Percentiles rank a stretch among this genome's conserved stretches.
Evolutionary conservation across 148 eudicot species (phyloP).

Genomic region (Chenopodium formosanum): DNA sequence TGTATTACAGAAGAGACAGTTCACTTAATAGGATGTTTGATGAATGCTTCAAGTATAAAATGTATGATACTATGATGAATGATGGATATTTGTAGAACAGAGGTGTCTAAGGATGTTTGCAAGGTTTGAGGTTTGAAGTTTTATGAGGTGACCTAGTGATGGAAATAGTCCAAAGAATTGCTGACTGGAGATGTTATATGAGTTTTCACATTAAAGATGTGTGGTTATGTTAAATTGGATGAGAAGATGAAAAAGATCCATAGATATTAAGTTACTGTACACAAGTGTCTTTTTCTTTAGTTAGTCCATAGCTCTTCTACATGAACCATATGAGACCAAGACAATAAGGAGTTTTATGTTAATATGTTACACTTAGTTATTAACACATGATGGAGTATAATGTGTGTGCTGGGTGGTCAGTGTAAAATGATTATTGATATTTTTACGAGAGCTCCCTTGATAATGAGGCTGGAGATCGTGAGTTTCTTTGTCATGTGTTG

Average conservation of each 20-base stretch:
- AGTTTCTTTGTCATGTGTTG: not conserved
- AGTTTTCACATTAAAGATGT: not conserved
- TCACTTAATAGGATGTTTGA: too few species aligned
- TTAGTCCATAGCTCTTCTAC: not conserved
- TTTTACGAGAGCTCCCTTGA: not conserved
- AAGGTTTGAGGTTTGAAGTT: not conserved
- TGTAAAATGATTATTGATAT: not conserved
- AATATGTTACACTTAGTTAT: not conserved
- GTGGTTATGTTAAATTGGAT: not conserved
- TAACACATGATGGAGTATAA: not conserved
- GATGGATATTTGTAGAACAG: not conserved
- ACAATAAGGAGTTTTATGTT: not conserved
- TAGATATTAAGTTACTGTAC: not conserved
- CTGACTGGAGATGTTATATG: not conserved
- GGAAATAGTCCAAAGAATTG: not conserved
- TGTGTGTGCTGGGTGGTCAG: not conserved
- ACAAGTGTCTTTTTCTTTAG: not conserved
- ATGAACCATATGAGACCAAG: slow-evolving; percentile 6
- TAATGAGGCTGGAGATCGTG: not conserved
- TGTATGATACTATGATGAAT: not conserved
- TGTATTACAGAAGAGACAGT: too few species aligned
- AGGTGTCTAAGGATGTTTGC: not conserved
- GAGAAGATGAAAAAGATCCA: not conserved
- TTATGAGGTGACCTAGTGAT: not conserved
- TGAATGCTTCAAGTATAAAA: not conserved